Conservation (phyloP, 805 yeast species). For the Wickerhamiella kurtzmanii region DNA sequence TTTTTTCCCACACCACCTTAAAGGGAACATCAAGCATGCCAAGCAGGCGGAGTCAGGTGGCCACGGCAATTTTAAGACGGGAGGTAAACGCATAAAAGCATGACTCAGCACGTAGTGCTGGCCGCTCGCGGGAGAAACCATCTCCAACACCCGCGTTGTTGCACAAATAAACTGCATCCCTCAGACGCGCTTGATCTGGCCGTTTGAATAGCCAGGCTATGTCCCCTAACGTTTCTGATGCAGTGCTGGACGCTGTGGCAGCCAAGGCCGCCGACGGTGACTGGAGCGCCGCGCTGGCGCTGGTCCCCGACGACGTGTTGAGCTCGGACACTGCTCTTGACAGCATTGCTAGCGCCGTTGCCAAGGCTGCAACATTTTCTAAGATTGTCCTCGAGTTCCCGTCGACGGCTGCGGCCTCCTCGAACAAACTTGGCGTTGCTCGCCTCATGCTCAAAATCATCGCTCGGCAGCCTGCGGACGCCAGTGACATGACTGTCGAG, state of each 20-base stretch:
- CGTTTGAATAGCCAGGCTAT: not conserved
- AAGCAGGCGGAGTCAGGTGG: conserved; percentile 6
- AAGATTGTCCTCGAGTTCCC: conserved; percentile 10
- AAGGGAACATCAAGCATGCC: conserved; percentile 16
- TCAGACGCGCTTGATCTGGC: not conserved
- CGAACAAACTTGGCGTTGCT: conserved; percentile 6
- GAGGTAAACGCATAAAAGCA: not conserved
- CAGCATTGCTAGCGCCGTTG: conserved; percentile 5
- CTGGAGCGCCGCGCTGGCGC: not conserved
- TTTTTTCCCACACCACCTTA: too few relatives aligned
- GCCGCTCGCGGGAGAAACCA: too few relatives aligned
- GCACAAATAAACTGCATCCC: not conserved
- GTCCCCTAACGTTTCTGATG: not conserved
- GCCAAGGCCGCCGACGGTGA: not conserved
- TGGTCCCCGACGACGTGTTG: not conserved
- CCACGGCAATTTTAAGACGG: not conserved
- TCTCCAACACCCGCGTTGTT: not conserved
- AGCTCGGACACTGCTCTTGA: not conserved
- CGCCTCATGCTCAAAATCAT: conserved; percentile 6
- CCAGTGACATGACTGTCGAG: not conserved
- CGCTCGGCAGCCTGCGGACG: conserved; percentile 5
- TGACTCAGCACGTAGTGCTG: too few relatives aligned
- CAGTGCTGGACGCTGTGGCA: conserved; percentile 1
- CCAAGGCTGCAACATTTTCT: conserved; percentile 3
- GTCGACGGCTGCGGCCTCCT: conserved; percentile 7